Percentiles rank a stretch among this genome's conserved stretches.
phyloP scores from a whole-genome alignment of 2,329 filamentous ascomycete genomes.

The Monosporascus sp. region DNA sequence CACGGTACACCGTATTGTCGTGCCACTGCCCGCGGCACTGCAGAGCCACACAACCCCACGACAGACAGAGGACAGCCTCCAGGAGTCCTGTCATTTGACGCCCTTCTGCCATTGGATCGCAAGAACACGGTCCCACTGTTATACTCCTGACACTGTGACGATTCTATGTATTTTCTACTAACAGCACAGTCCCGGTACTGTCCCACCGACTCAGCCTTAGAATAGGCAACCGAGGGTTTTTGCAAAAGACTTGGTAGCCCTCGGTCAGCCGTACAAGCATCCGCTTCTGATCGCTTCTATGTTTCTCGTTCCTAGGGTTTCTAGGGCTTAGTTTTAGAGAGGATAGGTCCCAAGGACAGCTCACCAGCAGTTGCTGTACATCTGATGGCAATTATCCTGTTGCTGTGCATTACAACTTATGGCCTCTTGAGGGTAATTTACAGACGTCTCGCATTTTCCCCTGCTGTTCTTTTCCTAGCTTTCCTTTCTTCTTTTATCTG shows the following conservation, averaged over 20 bases:
- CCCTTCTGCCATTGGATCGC: not conserved
- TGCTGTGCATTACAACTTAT: constrained; percentile 7
- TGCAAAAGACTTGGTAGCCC: not conserved
- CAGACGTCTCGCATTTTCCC: not conserved
- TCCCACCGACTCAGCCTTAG: not conserved
- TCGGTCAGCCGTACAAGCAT: constrained; percentile 1
- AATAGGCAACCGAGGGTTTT: not conserved
- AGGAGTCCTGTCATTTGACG: not conserved
- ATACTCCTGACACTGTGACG: not conserved
- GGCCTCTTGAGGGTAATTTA: constrained; percentile 8
- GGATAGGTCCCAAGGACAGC: constrained; percentile 21
- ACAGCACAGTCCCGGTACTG: not conserved
- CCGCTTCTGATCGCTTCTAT: constrained; percentile 24
- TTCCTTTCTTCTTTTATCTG: not conserved
- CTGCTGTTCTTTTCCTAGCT: not conserved
- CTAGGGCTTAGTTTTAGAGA: constrained; percentile 5
- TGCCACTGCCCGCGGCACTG: not conserved
- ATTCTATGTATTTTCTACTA: not conserved
- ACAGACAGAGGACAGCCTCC: not conserved
- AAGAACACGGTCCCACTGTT: not conserved
- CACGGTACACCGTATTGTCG: too few species aligned
- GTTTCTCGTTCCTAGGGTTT: constrained; percentile 18
- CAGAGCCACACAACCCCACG: not conserved
- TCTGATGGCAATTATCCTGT: constrained; percentile 20
- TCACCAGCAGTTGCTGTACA: constrained; percentile 7